Evolutionary conservation across 2,329 filamentous ascomycete species (phyloP).

Genomic region (Penicillium glabrum): DNA sequence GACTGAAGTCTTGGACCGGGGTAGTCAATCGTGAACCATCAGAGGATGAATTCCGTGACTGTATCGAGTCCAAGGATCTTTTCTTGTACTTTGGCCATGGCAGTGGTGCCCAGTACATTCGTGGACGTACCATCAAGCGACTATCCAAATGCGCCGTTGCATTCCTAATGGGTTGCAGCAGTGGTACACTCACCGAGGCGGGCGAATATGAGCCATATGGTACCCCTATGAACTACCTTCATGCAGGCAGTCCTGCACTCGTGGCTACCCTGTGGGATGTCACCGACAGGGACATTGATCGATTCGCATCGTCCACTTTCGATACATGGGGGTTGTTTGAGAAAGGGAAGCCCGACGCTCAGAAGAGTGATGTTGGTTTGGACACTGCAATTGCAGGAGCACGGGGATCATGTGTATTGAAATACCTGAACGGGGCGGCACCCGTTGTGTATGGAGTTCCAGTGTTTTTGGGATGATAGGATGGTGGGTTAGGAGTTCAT

Average conservation of each 20-base stretch:
- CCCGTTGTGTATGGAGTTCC: slow-evolving; percentile 95
- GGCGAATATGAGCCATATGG: slow-evolving; percentile 91
- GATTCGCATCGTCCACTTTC: slow-evolving; percentile 76
- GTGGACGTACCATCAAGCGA: slow-evolving; percentile 75
- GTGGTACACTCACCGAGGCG: slow-evolving; percentile 73
- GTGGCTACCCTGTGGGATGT: slow-evolving; percentile 97
- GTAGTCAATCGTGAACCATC: slow-evolving; percentile 69
- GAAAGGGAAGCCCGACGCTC: slow-evolving; percentile 37
- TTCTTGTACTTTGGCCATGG: slow-evolving; percentile 96
- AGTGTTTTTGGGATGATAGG: slow-evolving; percentile 64
- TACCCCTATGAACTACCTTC: slow-evolving; percentile 87
- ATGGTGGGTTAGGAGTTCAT: background rate
- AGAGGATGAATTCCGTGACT: slow-evolving; percentile 73
- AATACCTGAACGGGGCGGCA: slow-evolving; percentile 89
- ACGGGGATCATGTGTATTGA: slow-evolving; percentile 76
- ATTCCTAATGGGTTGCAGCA: slow-evolving; percentile 93
- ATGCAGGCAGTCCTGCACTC: slow-evolving; percentile 80
- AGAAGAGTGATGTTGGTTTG: slow-evolving; percentile 51
- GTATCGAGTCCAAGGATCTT: slow-evolving; percentile 66
- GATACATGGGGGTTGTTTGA: slow-evolving; percentile 80
- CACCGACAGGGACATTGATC: slow-evolving; percentile 95
- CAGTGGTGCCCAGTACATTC: slow-evolving; percentile 90
- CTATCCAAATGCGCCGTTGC: slow-evolving; percentile 77
- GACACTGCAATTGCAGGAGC: slow-evolving; percentile 79
- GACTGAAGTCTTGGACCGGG: slow-evolving; percentile 60